Evolutionary conservation across 495 filamentous ascomycete genomes (phyloP).

Genomic region (Xylaria castorea): DNA sequence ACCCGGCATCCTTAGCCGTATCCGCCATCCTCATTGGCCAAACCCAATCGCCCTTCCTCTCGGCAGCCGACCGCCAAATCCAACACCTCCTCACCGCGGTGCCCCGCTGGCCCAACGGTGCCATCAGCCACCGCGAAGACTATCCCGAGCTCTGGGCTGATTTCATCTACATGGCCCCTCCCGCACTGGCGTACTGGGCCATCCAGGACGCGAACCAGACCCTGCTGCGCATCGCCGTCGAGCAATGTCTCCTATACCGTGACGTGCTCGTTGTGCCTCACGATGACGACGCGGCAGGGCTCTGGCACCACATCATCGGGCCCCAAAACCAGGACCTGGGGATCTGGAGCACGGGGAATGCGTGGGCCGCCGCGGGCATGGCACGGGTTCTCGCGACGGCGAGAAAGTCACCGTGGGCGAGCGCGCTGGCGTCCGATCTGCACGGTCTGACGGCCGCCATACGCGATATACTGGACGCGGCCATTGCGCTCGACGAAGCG

Average conservation of each 20-base stretch:
- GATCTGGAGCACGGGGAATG: conserved; percentile 60
- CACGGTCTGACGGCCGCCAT: conserved; percentile 45
- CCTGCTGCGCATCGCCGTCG: conserved; percentile 46
- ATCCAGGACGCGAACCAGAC: conserved; percentile 45
- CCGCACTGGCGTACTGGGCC: conserved; percentile 57
- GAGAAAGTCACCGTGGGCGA: conserved; percentile 42
- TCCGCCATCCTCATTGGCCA: conserved; percentile 54
- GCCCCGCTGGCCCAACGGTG: conserved; percentile 56
- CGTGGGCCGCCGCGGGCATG: conserved; percentile 59
- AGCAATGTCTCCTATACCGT: conserved; percentile 52
- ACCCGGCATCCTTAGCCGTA: conserved; percentile 57
- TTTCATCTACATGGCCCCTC: conserved; percentile 60
- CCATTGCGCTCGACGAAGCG: conserved; percentile 45
- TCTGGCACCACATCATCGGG: conserved; percentile 59
- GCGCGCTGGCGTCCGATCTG: conserved; percentile 40
- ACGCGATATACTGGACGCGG: conserved; percentile 56
- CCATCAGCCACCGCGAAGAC: conserved; percentile 57
- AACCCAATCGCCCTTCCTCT: conserved; percentile 42
- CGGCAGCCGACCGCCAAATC: conserved; percentile 48
- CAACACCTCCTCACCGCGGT: conserved; percentile 51
- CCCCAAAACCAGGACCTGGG: conserved; percentile 50
- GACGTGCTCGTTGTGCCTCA: conserved; percentile 47
- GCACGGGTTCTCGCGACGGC: conserved; percentile 56
- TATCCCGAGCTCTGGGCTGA: conserved; percentile 59
- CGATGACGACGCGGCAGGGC: conserved; percentile 34